Percentiles rank a stretch among this genome's conserved stretches.
Evolutionary conservation across 2,329 filamentous ascomycete species (phyloP).

Genomic region (Arthrobotrys sinensis): DNA sequence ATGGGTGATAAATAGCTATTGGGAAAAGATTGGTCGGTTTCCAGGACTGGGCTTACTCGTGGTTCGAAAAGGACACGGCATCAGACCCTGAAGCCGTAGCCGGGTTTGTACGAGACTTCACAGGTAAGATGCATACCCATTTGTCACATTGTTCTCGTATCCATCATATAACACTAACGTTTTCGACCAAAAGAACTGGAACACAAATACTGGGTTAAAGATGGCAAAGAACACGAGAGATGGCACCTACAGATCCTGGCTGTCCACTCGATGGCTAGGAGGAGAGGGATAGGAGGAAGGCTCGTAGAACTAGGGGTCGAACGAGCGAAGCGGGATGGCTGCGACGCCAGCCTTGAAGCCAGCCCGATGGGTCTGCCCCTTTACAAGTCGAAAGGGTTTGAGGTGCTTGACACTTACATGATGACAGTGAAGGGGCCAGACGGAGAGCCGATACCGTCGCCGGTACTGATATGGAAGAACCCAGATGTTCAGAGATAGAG

Average conservation of each 20-base stretch:
- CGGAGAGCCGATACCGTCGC: slow-evolving; percentile 35
- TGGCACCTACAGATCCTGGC: slow-evolving; percentile 57
- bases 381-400: slow-evolving; percentile 45
- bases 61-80: slow-evolving; percentile 35
- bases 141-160: slow-evolving; percentile 7
- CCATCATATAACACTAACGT: not conserved
- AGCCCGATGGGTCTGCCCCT: slow-evolving; percentile 49
- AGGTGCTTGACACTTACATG: slow-evolving; percentile 38
- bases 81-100: slow-evolving; percentile 31
- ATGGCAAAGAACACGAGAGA: slow-evolving; percentile 27
- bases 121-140: slow-evolving; percentile 12
- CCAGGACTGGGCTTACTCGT: slow-evolving; percentile 41
- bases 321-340: slow-evolving; percentile 45
- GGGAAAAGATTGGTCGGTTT: slow-evolving; percentile 26
- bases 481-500: slow-evolving; percentile 28
- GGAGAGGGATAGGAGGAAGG: slow-evolving; percentile 43
- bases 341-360: slow-evolving; percentile 53
- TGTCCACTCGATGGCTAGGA: slow-evolving; percentile 41
- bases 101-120: slow-evolving; percentile 17
- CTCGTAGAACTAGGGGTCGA: slow-evolving; percentile 45
- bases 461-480: slow-evolving; percentile 53
- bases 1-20: slow-evolving; percentile 18
- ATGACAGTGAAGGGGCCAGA: slow-evolving; percentile 34
- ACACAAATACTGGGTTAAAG: slow-evolving; percentile 30
- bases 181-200: slow-evolving; percentile 31